Conservation (phyloP, 2,329 filamentous ascomycete genomes). For the Fusarium buxicola region DNA sequence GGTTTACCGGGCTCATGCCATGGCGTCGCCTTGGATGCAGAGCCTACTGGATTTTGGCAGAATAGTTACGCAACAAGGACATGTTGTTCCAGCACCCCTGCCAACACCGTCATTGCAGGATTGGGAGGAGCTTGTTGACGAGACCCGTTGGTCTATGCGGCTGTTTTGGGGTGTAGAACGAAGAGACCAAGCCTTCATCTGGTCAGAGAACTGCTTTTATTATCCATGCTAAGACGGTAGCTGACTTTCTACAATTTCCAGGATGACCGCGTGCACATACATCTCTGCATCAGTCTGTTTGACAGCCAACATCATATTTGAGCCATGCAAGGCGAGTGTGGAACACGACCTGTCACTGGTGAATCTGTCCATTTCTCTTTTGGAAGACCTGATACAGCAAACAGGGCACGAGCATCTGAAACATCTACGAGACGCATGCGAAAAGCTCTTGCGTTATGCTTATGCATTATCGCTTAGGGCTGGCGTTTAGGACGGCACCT, state of each 20-base stretch:
- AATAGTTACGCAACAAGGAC: accelerated
- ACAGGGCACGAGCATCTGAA: background rate
- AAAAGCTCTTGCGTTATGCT: background rate
- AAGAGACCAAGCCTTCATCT: conserved; percentile 1
- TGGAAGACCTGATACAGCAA: background rate
- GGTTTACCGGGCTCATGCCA: background rate
- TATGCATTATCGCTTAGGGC: background rate
- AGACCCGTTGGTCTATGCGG: conserved; percentile 10
- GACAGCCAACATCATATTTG: conserved; percentile 5
- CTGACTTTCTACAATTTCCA: background rate
- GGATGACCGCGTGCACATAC: conserved; percentile 15
- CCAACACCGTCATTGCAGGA: background rate
- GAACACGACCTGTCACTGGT: background rate
- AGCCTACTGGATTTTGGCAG: background rate
- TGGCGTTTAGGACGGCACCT: background rate
- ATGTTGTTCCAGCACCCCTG: background rate
- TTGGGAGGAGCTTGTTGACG: conserved; percentile 18
- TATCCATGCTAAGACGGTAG: background rate
- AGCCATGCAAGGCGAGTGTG: background rate
- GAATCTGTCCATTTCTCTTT: background rate
- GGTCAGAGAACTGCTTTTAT: background rate
- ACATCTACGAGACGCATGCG: background rate
- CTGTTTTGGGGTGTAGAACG: conserved; percentile 1
- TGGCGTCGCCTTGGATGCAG: conserved; percentile 9
- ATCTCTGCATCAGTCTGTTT: conserved; percentile 5